Percentiles rank a stretch among this genome's conserved stretches.
phyloP scores from a whole-genome alignment of 2,329 filamentous ascomycete genomes.

The Arthrobotrys megalospora region DNA sequence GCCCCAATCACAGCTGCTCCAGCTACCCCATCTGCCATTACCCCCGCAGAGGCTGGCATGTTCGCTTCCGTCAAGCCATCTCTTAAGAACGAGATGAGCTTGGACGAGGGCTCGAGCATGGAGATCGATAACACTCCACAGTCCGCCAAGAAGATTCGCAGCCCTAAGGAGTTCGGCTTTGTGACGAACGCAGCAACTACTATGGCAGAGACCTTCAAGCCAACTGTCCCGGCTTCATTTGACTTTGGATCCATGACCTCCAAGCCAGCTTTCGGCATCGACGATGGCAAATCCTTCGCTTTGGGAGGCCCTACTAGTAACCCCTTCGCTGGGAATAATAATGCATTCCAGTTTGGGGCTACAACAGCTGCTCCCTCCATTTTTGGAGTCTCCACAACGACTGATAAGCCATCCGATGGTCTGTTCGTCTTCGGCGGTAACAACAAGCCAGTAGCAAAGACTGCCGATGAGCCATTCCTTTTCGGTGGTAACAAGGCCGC shows the following conservation, averaged over 20 bases:
- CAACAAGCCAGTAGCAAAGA: slow-evolving; percentile 27
- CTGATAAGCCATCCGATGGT: slow-evolving; percentile 26
- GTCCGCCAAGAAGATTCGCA: slow-evolving; percentile 51
- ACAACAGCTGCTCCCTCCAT: slow-evolving; percentile 27
- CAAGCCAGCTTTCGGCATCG: slow-evolving; percentile 46
- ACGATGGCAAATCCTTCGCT: slow-evolving; percentile 36
- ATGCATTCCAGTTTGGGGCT: slow-evolving; percentile 44
- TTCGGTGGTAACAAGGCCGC: slow-evolving; percentile 40
- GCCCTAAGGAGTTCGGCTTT: slow-evolving; percentile 46
- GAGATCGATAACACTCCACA: slow-evolving; percentile 59
- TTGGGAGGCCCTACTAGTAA: slow-evolving; percentile 32
- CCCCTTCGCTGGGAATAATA: slow-evolving; percentile 6
- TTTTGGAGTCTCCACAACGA: slow-evolving; percentile 23
- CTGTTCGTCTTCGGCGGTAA: slow-evolving; percentile 22
- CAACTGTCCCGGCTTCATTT: slow-evolving; percentile 39
- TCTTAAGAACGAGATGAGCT: slow-evolving; percentile 45
- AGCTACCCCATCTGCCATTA: slow-evolving; percentile 48
- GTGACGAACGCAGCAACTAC: slow-evolving; percentile 43
- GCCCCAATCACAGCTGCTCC: slow-evolving; percentile 45
- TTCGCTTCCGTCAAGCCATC: slow-evolving; percentile 55
- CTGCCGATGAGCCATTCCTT: slow-evolving; percentile 29
- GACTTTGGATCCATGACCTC: slow-evolving; percentile 52
- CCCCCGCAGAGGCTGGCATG: slow-evolving; percentile 59
- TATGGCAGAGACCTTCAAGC: slow-evolving; percentile 53
- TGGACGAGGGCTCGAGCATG: slow-evolving; percentile 60